These are phyloP conservation scores for Pachysandra terminalis DNA, from an alignment of 164 flowering plant genomes.

Conservation along the genomic window DNA sequence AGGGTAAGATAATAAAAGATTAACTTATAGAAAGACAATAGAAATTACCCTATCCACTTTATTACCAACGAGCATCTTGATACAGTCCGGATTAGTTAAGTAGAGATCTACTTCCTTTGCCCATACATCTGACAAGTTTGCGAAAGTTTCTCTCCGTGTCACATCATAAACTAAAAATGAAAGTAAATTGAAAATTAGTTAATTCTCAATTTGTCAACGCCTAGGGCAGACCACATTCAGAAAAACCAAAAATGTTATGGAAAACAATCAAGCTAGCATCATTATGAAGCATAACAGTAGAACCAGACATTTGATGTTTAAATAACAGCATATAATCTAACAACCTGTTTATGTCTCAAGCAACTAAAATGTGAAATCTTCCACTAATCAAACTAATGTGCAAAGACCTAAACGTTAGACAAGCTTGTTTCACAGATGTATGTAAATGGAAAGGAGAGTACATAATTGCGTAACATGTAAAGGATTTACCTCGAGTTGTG, in stretches of 20 bases:
- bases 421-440: too few relatives aligned
- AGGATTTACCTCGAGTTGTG: too few relatives aligned
- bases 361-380: not conserved
- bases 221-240: not conserved
- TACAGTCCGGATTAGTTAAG: conserved; percentile 67
- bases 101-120: conserved; percentile 77
- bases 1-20: not conserved
- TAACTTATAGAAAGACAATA: not conserved
- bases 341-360: not conserved
- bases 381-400: not conserved
- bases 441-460: too few relatives aligned
- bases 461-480: too few relatives aligned
- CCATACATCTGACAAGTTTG: conserved; percentile 77
- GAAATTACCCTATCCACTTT: conserved; percentile 75
- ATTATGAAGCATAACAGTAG: not conserved
- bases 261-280: not conserved
- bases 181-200: conserved; percentile 3
- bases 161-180: conserved; percentile 67
- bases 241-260: not conserved
- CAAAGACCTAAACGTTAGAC: too few relatives aligned
- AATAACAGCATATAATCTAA: too few relatives aligned
- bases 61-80: conserved; percentile 84
- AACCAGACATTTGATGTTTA: too few relatives aligned
- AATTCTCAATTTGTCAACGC: not conserved
- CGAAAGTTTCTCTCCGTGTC: conserved; percentile 69